phyloP scores from a whole-genome alignment of 495 filamentous ascomycete species.

The Amorphotheca resinae region DNA sequence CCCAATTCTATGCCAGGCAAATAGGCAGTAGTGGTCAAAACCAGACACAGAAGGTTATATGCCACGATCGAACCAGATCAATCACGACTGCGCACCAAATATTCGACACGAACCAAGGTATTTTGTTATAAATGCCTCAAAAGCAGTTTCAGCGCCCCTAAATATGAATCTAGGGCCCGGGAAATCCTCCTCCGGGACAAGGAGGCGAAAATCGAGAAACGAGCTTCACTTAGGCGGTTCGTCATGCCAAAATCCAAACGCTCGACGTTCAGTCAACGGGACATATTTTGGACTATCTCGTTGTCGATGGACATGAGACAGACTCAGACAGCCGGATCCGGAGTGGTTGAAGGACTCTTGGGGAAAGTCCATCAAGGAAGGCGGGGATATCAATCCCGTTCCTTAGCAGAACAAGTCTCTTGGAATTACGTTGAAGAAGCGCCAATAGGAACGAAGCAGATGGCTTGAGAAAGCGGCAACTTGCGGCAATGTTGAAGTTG shows the following conservation, averaged over 20 bases:
- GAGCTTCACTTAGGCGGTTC: slow-evolving; percentile 4
- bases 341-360: slow-evolving; percentile 12
- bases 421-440: slow-evolving; percentile 5
- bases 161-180: slow-evolving; percentile 6
- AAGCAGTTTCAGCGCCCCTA: slow-evolving; percentile 4
- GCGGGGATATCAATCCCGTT: slow-evolving; percentile 13
- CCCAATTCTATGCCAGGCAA: neutral
- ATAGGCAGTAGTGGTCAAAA: neutral
- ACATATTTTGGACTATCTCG: slow-evolving; percentile 10
- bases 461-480: slow-evolving; percentile 8
- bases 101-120: slow-evolving; percentile 1
- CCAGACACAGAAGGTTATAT: neutral
- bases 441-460: slow-evolving; percentile 11
- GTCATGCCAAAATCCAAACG: slow-evolving; percentile 12
- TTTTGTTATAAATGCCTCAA: neutral
- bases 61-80: neutral
- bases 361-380: neutral
- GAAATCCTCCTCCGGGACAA: slow-evolving; percentile 12
- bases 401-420: slow-evolving; percentile 9
- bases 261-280: slow-evolving; percentile 10
- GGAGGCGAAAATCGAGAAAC: slow-evolving; percentile 12
- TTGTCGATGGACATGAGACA: too few relatives aligned
- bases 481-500: slow-evolving; percentile 10
- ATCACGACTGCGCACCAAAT: neutral
- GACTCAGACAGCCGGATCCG: slow-evolving; percentile 7